Base-by-base conservation (phyloP, 1,139 yeast species). In the Pichia sp. region DNA sequence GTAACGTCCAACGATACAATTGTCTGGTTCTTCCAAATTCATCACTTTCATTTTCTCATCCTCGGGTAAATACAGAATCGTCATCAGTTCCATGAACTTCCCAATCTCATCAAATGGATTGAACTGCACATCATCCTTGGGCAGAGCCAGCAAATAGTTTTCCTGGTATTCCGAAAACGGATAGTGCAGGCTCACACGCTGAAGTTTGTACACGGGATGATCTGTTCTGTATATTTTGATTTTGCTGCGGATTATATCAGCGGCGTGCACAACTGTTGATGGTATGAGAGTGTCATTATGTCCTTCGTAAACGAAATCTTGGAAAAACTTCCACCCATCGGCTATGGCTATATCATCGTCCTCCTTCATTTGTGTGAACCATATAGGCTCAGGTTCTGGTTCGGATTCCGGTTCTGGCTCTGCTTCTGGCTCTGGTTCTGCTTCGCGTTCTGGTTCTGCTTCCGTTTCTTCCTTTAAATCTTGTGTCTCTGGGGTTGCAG, bases 41-140 rank as follows among this genome's bases (percentile, higher is more conserved):
- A 72, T 48, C 58, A 66, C 49, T 38, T 53, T 36, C 32, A 53
- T 16, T 58, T 69, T 53, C 55, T 74, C 47, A 53, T 54, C 53
- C 23, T 56, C 52, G 0, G 79, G 77, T 18, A 75, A 59, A 46
- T 63, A 74, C 5, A 61, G 50, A 16, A 54, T 32, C 0, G 75
- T 66, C 12, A 66, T 57, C 32, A 70, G 50, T 41, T 72, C 77
- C 67, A 77, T 72, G n/a, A 64, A 51, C 37, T 66, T 72, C 17
- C 81, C 83, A 33, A 86, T 69, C 51, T 87, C 96, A 32, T 67
- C 69, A 45, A 82, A 63, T 4, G 95, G 91, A 50, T 83, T 78
- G 41, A 80, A 64, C 44, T 76, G 83, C 37, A 72, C 72, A 13
- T 41, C 47, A 34, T 66, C 62, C 43, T 70, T 72, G 3, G 77